A percentile compares a stretch with the other conserved stretches of the same genome.
Conservation (phyloP, 1,284 basidiomycete species). For the Apiotrichum porosum region DNA sequence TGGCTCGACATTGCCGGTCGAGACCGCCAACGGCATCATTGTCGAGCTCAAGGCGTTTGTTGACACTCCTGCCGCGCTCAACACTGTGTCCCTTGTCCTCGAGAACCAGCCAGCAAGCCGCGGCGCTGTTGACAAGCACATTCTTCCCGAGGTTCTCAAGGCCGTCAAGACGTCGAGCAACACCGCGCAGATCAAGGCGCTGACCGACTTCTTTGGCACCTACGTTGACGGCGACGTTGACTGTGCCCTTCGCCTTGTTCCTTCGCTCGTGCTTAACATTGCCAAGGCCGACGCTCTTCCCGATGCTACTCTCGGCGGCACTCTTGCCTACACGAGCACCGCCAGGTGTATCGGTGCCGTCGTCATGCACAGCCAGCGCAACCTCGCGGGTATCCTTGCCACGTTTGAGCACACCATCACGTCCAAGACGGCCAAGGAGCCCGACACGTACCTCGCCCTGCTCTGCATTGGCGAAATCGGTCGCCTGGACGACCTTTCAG, state of each 20-base stretch:
- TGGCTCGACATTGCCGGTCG: conserved; percentile 58
- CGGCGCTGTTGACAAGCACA: conserved; percentile 63
- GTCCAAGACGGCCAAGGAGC: conserved; percentile 61
- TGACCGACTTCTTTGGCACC: conserved; percentile 72
- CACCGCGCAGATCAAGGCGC: conserved; percentile 67
- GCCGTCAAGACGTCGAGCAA: conserved; percentile 72
- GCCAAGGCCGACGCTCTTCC: conserved; percentile 27
- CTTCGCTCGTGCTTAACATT: conserved; percentile 55
- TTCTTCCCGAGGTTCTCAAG: conserved; percentile 64
- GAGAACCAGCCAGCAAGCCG: conserved; percentile 65
- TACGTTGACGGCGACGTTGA: conserved; percentile 77
- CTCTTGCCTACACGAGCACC: conserved; percentile 57
- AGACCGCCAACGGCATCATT: conserved; percentile 61
- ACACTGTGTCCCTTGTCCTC: conserved; percentile 66
- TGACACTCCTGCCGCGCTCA: conserved; percentile 69
- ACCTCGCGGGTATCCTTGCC: conserved; percentile 72
- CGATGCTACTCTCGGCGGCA: conserved; percentile 42
- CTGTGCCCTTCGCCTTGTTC: conserved; percentile 72
- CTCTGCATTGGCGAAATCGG: conserved; percentile 86
- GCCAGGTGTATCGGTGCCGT: conserved; percentile 78
- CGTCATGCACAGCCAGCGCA: conserved; percentile 61
- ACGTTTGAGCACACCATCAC: conserved; percentile 74
- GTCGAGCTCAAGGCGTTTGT: conserved; percentile 70
- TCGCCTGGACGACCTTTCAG: conserved; percentile 75
- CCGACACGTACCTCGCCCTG: conserved; percentile 71